Base-by-base conservation (phyloP, 1,284 basidiomycete genomes). In the Naganishia sp. region DNA sequence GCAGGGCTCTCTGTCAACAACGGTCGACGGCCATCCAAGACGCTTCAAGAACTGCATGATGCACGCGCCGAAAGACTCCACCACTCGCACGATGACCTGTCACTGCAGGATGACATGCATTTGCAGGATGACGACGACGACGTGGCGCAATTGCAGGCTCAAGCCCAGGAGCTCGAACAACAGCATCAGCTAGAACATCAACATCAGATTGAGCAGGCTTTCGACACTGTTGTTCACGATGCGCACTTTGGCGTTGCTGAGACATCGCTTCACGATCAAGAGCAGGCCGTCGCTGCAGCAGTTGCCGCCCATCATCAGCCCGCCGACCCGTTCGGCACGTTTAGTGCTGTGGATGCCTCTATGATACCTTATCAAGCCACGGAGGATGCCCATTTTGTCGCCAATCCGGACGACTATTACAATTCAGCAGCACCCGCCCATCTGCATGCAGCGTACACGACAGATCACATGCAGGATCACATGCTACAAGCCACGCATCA, bases 101-200 rank as follows among this genome's bases (percentile, higher is more conserved):
- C 36, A 36, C 36, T 36, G 36, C 36, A 36, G 36, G 36, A 36
- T 36, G 36, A 36, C 36, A 44, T 36, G 45, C 57, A 60, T 23
- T 15, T 61, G 59, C 48, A 61, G 25, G 59, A 61, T 39, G 59
- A 61, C 36, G 59, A 61, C n/a, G 56, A 59, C 45, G 59, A 61
- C 36, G 59, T 61, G 39, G 59, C 59, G 33, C 59, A 61, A 33
- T 48, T 61, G 21, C 59, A 61, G 39, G 59, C 59, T 10, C 59
- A 61, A 16, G 59, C 59, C 15, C 59, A 61, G 10, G 59, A 61
- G 33, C 31, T 61, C 36, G 59, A 61, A 52, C 59, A 61, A 23
- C 59, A 61, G 48, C 59, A 61, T 52, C 59, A 61, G 45, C 33
- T 61, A 9, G 59, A 61, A 39, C 59, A 61, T 36, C 59, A 61